Base-by-base conservation (phyloP, 1,284 basidiomycete species). In the Ceratorhiza oryzae-sativae region DNA sequence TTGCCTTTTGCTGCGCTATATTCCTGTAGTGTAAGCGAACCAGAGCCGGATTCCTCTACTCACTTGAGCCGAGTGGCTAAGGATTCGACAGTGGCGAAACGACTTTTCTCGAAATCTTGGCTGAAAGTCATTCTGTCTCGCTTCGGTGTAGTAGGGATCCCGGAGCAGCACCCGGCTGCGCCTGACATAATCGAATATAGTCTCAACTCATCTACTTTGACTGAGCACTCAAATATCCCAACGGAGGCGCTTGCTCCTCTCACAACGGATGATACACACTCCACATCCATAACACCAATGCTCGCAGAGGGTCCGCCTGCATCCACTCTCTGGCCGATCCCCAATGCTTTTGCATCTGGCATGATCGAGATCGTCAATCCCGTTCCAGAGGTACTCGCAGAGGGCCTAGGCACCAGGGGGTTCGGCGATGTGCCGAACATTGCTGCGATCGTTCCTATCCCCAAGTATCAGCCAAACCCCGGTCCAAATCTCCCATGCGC, bases 401-500 rank as follows among this genome's bases (percentile, higher is more conserved):
- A 58, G n/a, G 55, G 55, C 25, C 55, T 58, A 12, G 15, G 15
- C n/a, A 12, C 42, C 15, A 8, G 42, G 15, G 42, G 10, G 9
- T 71, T 71, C n/a, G 45, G 56, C 30, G 67, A 71, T 41, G 3
- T 18, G 39, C 67, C 67, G 5, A 41, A 42, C 25, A 23, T 45
- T 10, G 67, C 55, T 2, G 67, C 67, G 10, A 18, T 71, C 15
- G 13, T 71, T 30, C 67, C 67, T 3, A 59, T 71, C 34, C 42
- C 10, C 25, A 48, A 25, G 4, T 6, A 59, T 27, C 45, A 20
- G 5, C 9, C 30, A 3, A 45, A 45, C n/a, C 42, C 36, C 13
- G 56, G 55, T 3, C 25, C 42, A 9, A 56, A 32, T 25, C 45
- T 71, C 10, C 67, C 67, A 49, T 39, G 27, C 12, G 73, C 63